These are phyloP conservation scores for Venturia aucupariae DNA, from an alignment of 2,329 filamentous ascomycete species.

Conservation along the genomic window DNA sequence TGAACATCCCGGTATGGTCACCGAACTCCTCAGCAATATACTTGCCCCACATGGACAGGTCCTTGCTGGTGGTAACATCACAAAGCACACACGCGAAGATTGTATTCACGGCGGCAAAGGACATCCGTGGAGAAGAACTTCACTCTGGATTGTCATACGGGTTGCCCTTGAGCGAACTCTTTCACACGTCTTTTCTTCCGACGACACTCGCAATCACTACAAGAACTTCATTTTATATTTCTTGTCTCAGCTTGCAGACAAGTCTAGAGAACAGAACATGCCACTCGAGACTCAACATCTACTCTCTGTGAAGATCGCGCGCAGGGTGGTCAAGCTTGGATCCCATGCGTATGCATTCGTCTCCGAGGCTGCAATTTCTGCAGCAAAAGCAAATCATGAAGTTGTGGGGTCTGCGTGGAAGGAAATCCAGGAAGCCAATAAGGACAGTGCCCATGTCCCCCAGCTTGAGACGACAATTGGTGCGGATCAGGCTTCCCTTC, in stretches of 20 bases:
- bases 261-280: not conserved
- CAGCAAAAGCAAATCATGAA: not conserved
- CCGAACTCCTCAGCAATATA: not conserved
- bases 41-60: not conserved
- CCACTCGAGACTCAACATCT: not conserved
- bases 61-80: not conserved
- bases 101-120: too few relatives aligned
- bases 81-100: constrained; percentile 1
- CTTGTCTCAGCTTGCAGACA: not conserved
- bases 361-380: not conserved
- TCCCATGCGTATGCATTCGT: constrained; percentile 36
- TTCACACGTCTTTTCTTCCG: not conserved
- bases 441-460: not conserved
- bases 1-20: not conserved
- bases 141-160: not conserved
- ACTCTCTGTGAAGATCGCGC: not conserved
- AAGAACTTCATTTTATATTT: constrained; percentile 2
- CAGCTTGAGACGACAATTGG: too few relatives aligned
- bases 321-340: not conserved
- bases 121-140: not conserved
- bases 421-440: not conserved
- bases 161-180: not conserved
- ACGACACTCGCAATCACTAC: not conserved
- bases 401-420: not conserved
- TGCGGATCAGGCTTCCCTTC: too few relatives aligned